Evolutionary conservation across 202 grass and related monocot species (phyloP), one percentile per base, ranked within the genome.

Genomic region (Musa balbisiana): DNA sequence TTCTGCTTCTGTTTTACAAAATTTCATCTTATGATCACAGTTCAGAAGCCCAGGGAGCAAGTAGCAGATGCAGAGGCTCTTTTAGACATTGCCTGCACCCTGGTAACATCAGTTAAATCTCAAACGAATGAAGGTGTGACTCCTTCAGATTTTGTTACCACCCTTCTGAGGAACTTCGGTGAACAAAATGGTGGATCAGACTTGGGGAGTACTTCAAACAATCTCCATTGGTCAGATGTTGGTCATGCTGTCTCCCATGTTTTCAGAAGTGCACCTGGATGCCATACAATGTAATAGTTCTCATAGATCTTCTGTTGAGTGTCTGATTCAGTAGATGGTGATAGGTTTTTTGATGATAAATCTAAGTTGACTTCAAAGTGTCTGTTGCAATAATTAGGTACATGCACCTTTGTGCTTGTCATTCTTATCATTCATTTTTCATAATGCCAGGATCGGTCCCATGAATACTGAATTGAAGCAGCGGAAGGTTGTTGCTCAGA

Each of bases 21-120:
- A 49, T 64, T 33, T 49, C 56, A 52, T 77, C 73, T 49, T 29
- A 23, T 72, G 49, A 76, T 50, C 72, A 24, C 91, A 98, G 95
- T 98, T 59, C 95, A 98, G 71, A 94, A 71, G 55, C 95, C 95
- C 21, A 89, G 95, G 81, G 95, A 98, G 76, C 95, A 98, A 84
- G 86, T 98, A 53, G 91, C 89, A 25, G 95, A 98, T 79, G 95
- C 95, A 75, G 95, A 98, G 81, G 85, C 91, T 53, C 81, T 98
- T 66, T 77, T 98, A 54, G 95, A 92, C 80, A 91, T 98, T 67
- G 78, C 95, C 50, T 92, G 52, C 77, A 92, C 82, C 25, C 78
- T 98, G 56, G 83, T 90, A 64, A 88, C 89, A 55, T 98, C 91
- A 1, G 91, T 94, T 65, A 92, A 87, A 80, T 92, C 95, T 73